Conservation (phyloP, 495 filamentous ascomycete species). For the Penicillium argentinense region DNA sequence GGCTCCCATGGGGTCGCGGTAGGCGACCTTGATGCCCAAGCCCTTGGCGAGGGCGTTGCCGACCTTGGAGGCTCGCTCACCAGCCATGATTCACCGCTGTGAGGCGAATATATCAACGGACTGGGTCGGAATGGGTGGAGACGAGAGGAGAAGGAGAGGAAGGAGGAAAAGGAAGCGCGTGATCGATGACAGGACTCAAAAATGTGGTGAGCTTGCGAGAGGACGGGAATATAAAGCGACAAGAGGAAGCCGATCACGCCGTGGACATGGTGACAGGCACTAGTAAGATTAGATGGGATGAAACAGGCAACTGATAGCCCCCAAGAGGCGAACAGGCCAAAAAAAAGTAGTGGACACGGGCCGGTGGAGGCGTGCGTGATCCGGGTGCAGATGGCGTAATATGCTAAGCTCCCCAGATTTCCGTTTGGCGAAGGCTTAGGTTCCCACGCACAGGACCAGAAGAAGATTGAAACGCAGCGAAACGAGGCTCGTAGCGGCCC, state of each 20-base stretch:
- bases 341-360: no score
- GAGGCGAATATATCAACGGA: slow-evolving; percentile 7
- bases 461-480: slow-evolving; percentile 1
- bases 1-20: slow-evolving; percentile 52
- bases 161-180: not conserved
- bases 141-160: not conserved
- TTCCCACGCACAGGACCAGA: not conserved
- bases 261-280: slow-evolving; percentile 14
- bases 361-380: slow-evolving; percentile 24
- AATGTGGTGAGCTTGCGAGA: slow-evolving; percentile 15
- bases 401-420: slow-evolving; percentile 27
- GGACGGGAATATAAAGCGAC: slow-evolving; percentile 20
- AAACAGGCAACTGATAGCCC: no score
- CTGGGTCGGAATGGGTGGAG: not conserved
- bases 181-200: not conserved
- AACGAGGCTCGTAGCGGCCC: slow-evolving; percentile 3
- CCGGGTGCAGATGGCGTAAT: slow-evolving; percentile 28
- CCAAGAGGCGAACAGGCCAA: slow-evolving; percentile 13
- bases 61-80: slow-evolving; percentile 50
- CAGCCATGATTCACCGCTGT: slow-evolving; percentile 33
- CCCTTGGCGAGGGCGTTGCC: slow-evolving; percentile 75
- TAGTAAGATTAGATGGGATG: no score
- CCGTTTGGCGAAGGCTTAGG: not conserved
- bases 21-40: slow-evolving; percentile 82
- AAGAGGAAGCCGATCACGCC: slow-evolving; percentile 15